phyloP scores from a whole-genome alignment of 2,329 filamentous ascomycete species.

The Beauveria sp. region DNA sequence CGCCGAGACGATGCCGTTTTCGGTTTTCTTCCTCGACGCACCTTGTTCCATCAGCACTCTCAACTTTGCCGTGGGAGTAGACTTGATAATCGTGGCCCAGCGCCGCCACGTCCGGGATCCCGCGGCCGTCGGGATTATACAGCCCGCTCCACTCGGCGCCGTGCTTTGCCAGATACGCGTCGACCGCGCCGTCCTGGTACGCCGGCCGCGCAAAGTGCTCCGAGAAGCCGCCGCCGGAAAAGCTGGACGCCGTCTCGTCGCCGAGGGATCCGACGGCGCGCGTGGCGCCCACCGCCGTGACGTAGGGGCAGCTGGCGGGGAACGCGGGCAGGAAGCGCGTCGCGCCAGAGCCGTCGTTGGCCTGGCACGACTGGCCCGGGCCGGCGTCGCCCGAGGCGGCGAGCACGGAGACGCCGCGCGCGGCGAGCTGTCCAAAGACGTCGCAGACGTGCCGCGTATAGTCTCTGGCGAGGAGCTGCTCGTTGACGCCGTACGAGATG shows the following conservation, averaged over 20 bases:
- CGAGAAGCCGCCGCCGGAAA: constrained; percentile 46
- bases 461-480: constrained; percentile 51
- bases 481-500: constrained; percentile 65
- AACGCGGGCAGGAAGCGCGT: constrained; percentile 28
- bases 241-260: constrained; percentile 46
- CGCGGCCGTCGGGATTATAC: constrained; percentile 43
- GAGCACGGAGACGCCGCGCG: constrained; percentile 60
- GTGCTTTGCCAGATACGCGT: constrained; percentile 33
- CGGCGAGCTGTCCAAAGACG: constrained; percentile 57
- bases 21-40: constrained; percentile 9
- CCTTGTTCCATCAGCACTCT: constrained; percentile 27
- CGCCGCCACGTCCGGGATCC: constrained; percentile 54
- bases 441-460: constrained; percentile 47
- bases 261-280: constrained; percentile 20
- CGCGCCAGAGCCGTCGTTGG: constrained; percentile 28
- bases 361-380: constrained; percentile 27
- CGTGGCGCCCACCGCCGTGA: constrained; percentile 56
- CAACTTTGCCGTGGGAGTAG: constrained; percentile 22
- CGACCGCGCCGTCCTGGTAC: constrained; percentile 40
- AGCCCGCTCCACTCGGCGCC: constrained; percentile 43
- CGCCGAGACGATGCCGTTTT: not conserved
- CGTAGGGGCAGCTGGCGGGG: constrained; percentile 45
- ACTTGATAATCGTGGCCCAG: constrained; percentile 34
- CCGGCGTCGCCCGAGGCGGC: constrained; percentile 53
- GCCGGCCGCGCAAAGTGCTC: constrained; percentile 35